Conservation (phyloP, 139 green algal genomes). For the Trebouxia sp. region DNA sequence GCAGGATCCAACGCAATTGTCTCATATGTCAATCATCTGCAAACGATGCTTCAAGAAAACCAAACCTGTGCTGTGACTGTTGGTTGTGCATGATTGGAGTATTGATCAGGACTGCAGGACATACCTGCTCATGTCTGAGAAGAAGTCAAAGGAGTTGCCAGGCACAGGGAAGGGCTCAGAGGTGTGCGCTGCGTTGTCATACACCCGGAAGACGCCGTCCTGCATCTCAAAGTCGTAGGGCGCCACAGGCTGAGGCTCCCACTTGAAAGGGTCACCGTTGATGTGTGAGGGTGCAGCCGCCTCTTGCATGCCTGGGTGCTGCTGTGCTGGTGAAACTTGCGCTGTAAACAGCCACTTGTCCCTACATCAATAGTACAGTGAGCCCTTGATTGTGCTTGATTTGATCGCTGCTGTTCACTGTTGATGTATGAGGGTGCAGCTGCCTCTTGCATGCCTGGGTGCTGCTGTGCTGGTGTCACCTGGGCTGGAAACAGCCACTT, state of each 20-base stretch:
- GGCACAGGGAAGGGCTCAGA: constrained; percentile 54
- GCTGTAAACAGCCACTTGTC: constrained; percentile 87
- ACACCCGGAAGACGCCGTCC: constrained; percentile 90
- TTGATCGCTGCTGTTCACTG: no score
- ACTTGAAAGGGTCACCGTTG: constrained; percentile 65
- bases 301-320: constrained; percentile 60
- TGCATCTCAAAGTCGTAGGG: constrained; percentile 79
- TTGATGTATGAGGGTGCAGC: constrained; percentile 53
- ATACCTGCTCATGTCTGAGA: constrained; percentile 85
- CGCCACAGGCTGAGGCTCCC: constrained; percentile 50
- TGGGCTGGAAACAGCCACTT: constrained; percentile 86
- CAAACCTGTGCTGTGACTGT: no score
- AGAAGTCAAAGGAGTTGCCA: constrained; percentile 87
- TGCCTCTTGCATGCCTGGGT: constrained; percentile 58
- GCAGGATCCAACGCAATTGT: no score
- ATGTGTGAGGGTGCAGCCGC: constrained; percentile 58
- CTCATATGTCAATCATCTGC: no score
- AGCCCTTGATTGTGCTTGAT: no score
- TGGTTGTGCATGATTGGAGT: no score
- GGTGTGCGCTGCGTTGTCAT: constrained; percentile 9
- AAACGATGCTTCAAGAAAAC: no score
- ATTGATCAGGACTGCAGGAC: no score
- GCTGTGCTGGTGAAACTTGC: constrained; percentile 33
- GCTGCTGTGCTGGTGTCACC: constrained; percentile 35
- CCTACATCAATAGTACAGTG: constrained; percentile 27